These are phyloP conservation scores for Bidens hawaiensis DNA, from an alignment of 140 eudicot species.

Conservation along the genomic window DNA sequence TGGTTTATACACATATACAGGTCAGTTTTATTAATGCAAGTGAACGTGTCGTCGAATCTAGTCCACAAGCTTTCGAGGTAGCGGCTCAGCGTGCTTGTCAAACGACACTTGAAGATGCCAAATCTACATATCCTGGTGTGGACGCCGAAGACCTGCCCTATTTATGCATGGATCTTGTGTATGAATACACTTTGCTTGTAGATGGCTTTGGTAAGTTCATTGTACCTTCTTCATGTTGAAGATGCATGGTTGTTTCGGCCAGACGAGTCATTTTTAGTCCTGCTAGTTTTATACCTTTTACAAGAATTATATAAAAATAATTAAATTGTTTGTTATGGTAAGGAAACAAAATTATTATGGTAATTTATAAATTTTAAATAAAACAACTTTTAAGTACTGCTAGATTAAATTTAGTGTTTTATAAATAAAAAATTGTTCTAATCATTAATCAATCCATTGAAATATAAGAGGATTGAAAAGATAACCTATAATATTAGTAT, in stretches of 20 bases:
- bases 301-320: no score
- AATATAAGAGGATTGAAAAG: no score
- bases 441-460: no score
- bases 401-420: not conserved
- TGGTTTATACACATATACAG: slow-evolving; percentile 21
- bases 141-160: slow-evolving; percentile 58
- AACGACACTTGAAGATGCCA: slow-evolving; percentile 56
- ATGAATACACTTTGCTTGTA: slow-evolving; percentile 76
- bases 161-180: slow-evolving; percentile 94
- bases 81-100: slow-evolving; percentile 81
- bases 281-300: no score
- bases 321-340: no score
- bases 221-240: not conserved
- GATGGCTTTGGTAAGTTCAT: slow-evolving; percentile 82
- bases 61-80: slow-evolving; percentile 61
- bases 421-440: no score
- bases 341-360: no score
- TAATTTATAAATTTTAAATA: no score
- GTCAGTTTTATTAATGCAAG: slow-evolving; percentile 72
- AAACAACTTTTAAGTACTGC: no score
- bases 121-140: slow-evolving; percentile 50
- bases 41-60: slow-evolving; percentile 53
- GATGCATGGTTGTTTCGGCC: no score
- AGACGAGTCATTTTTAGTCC: no score
- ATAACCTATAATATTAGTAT: no score